Percentiles rank a stretch among this genome's conserved stretches.
Evolutionary conservation across 345 rosid genomes (phyloP).

Genomic region (Eucalyptus camaldulensis): DNA sequence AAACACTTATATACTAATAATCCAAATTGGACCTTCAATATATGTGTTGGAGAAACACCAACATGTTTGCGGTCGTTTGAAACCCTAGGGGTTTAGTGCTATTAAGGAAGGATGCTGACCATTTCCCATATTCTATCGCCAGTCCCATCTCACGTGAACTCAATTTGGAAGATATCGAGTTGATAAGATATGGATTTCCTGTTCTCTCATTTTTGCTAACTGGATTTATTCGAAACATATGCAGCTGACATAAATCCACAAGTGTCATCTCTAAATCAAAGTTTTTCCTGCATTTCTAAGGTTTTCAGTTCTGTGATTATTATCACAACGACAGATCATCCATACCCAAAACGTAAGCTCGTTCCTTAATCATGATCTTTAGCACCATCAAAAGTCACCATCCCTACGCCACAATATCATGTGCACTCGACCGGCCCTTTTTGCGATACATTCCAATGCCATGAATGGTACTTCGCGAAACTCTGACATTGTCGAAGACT

Average conservation of each 20-base stretch:
- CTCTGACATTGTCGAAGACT: background rate
- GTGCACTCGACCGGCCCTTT: background rate
- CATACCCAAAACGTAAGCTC: background rate
- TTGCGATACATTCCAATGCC: background rate
- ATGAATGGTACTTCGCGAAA: background rate
- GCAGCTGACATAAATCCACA: background rate
- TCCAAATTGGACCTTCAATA: background rate
- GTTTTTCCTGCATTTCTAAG: background rate
- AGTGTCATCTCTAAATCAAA: background rate
- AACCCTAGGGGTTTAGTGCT: background rate
- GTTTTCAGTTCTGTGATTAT: background rate
- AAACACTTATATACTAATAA: background rate
- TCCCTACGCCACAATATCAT: background rate
- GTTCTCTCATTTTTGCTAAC: background rate
- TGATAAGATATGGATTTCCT: background rate
- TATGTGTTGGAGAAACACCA: background rate
- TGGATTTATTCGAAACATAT: background rate
- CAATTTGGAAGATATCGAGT: background rate
- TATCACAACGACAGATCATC: background rate
- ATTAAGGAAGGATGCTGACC: background rate
- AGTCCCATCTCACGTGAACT: background rate
- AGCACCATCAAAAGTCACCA: background rate
- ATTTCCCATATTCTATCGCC: background rate
- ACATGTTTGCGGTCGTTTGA: background rate
- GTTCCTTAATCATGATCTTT: background rate